Conservation (phyloP, 257 asterid species). For the Solanum sejunctum region DNA sequence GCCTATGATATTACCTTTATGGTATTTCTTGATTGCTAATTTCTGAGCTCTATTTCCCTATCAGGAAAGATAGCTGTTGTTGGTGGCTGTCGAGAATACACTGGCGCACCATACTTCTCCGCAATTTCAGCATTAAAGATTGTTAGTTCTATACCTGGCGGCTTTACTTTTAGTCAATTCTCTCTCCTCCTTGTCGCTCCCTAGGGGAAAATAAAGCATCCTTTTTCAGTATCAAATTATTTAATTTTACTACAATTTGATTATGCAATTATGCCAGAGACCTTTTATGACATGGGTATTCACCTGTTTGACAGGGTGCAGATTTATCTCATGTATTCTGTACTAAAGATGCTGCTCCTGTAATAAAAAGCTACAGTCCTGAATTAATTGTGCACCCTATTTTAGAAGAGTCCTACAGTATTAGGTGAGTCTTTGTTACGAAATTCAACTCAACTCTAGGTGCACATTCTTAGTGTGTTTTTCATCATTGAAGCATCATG, state of each 20-base stretch:
- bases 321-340: constrained; percentile 94
- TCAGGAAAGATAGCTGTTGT: constrained; percentile 96
- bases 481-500: neutral
- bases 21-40: neutral
- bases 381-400: constrained; percentile 95
- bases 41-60: neutral
- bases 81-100: constrained; percentile 98
- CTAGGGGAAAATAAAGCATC: neutral
- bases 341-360: constrained; percentile 91
- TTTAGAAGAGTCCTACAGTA: constrained; percentile 80
- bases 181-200: neutral
- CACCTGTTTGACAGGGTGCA: constrained; percentile 60
- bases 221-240: neutral
- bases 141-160: constrained; percentile 35
- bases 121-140: constrained; percentile 95
- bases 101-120: constrained; percentile 97
- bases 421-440: constrained; percentile 36
- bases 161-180: neutral
- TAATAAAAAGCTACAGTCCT: constrained; percentile 88
- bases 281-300: neutral
- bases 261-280: neutral
- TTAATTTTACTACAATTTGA: neutral
- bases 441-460: neutral
- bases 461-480: neutral
- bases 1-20: neutral